These are phyloP conservation scores for Strobilomyces echinocephalus DNA, from an alignment of 768 basidiomycete species.

Conservation along the genomic window DNA sequence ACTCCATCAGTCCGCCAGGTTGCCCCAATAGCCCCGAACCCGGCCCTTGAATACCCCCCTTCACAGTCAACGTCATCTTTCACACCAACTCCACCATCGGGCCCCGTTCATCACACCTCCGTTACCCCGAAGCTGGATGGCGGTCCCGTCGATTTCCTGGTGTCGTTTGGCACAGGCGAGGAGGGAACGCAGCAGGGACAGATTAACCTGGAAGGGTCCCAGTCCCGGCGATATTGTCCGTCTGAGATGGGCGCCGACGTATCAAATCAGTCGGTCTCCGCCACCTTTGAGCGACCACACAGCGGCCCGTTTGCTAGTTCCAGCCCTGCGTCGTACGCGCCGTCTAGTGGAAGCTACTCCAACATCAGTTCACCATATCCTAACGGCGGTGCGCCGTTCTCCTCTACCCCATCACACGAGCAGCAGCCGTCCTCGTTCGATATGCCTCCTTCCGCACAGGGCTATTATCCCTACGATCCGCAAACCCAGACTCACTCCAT, in stretches of 20 bases:
- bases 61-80: conserved; percentile 14
- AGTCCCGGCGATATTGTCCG: conserved; percentile 11
- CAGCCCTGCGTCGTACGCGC: conserved; percentile 23
- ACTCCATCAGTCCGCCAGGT: conserved; percentile 5
- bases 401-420: conserved; percentile 20
- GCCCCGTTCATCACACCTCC: not conserved
- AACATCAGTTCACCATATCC: conserved; percentile 25
- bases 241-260: conserved; percentile 12
- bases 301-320: conserved; percentile 15
- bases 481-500: conserved; percentile 13
- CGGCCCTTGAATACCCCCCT: conserved; percentile 10
- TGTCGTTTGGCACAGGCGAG: conserved; percentile 20
- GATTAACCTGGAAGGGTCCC: conserved; percentile 14
- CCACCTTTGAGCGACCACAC: conserved; percentile 23
- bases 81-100: conserved; percentile 3
- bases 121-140: conserved; percentile 16
- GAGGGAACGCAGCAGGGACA: conserved; percentile 14
- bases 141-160: conserved; percentile 19
- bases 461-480: conserved; percentile 23
- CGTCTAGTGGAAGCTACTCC: conserved; percentile 24
- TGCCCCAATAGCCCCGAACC: conserved; percentile 11
- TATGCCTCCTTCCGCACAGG: conserved; percentile 12
- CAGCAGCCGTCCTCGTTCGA: conserved; percentile 20
- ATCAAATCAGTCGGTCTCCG: conserved; percentile 1
- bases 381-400: conserved; percentile 14